Evolutionary conservation across 2,329 filamentous ascomycete genomes (phyloP).

Genomic region (Lomentospora prolificans): DNA sequence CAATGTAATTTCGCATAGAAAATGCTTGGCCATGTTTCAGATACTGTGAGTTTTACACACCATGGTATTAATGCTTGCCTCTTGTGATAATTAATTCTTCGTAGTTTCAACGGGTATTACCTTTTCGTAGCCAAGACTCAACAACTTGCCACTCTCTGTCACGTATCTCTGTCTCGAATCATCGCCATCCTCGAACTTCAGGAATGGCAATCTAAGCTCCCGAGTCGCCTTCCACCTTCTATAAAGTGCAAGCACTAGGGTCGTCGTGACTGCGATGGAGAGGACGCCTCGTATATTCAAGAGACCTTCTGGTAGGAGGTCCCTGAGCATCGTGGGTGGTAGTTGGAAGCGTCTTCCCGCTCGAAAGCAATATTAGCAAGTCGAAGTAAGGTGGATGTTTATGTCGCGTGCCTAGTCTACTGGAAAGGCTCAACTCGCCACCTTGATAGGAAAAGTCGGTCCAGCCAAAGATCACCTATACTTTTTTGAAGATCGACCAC

Average conservation of each 20-base stretch:
- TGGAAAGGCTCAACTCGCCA: too few relatives aligned
- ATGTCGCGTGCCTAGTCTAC: not conserved
- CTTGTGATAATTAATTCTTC: not conserved
- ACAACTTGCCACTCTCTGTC: conserved; percentile 1
- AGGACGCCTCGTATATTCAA: not conserved
- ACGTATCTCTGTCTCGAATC: conserved; percentile 6
- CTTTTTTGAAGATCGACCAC: not conserved
- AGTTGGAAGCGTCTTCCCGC: not conserved
- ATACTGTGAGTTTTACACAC: not conserved
- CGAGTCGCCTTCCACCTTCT: conserved; percentile 2
- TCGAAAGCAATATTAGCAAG: not conserved
- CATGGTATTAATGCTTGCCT: not conserved
- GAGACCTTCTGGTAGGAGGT: not conserved
- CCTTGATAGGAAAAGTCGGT: not conserved
- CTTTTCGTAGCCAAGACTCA: conserved; percentile 6
- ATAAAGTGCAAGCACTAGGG: not conserved
- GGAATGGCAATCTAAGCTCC: not conserved
- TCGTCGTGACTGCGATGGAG: not conserved
- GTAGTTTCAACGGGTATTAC: not conserved
- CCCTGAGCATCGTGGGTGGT: not conserved
- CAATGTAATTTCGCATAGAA: conserved; percentile 5
- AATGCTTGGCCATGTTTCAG: conserved; percentile 7
- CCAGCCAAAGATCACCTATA: not conserved
- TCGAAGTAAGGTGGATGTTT: not conserved
- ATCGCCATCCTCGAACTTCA: conserved; percentile 6